Conservation (phyloP, 108 stramenopile species). For the Hondaea fermentalgiana region DNA sequence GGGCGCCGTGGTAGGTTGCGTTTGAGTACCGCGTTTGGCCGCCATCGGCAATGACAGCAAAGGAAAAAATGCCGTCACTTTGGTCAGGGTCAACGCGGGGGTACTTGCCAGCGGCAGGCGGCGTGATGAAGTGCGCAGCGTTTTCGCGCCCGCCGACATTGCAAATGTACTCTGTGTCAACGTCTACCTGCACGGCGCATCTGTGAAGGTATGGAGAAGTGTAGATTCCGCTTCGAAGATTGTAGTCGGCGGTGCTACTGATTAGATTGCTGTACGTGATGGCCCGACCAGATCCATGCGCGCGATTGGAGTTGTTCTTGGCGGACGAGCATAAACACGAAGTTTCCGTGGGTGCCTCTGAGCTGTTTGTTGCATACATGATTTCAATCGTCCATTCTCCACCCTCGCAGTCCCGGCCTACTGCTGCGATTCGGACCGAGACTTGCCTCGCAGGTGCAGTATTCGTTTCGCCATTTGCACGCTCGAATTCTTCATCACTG, state of each 20-base stretch:
- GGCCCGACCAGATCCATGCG: background rate
- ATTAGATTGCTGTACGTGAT: background rate
- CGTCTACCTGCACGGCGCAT: background rate
- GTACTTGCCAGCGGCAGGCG: background rate
- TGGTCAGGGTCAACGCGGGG: background rate
- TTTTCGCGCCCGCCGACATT: background rate
- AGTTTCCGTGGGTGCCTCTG: background rate
- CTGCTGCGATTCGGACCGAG: background rate
- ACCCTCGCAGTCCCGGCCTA: background rate
- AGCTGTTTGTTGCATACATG: background rate
- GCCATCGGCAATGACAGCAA: constrained; percentile 3
- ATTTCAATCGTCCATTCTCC: background rate
- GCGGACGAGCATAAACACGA: background rate
- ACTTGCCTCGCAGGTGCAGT: background rate
- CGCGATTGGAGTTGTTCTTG: background rate
- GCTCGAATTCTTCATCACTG: background rate
- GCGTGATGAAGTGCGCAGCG: background rate
- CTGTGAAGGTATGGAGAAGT: background rate
- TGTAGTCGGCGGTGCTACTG: background rate
- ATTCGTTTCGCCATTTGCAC: background rate
- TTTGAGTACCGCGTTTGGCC: background rate
- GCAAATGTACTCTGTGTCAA: background rate
- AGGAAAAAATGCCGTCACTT: background rate
- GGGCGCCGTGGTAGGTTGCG: background rate
- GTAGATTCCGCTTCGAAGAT: background rate